Percentiles rank a stretch among this genome's conserved stretches.
phyloP scores from a whole-genome alignment of 352 stramenopile genomes.

The Pythium phragmiticola region DNA sequence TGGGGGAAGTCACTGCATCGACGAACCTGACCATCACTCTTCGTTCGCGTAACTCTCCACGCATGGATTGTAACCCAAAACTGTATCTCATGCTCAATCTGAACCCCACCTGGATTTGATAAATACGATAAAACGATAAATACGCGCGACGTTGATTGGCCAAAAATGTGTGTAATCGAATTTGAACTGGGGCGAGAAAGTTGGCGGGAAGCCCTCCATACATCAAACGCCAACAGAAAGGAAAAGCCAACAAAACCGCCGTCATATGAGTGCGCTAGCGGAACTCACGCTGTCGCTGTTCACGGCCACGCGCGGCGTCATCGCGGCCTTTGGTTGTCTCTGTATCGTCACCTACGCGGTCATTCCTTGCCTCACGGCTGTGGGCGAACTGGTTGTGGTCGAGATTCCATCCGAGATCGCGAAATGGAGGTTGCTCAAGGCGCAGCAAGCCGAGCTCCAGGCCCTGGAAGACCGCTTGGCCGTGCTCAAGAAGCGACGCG shows the following conservation, averaged over 20 bases:
- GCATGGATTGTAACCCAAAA: conserved; percentile 1
- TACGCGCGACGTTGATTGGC: conserved; percentile 9
- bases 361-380: conserved; percentile 4
- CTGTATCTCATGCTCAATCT: background rate
- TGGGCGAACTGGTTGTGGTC: conserved; percentile 10
- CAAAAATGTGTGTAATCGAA: conserved; percentile 1
- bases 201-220: conserved; percentile 8
- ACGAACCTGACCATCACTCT: conserved; percentile 2
- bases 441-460: conserved; percentile 19
- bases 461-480: conserved; percentile 11
- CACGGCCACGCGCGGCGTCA: conserved; percentile 18
- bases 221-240: background rate
- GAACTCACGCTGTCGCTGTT: conserved; percentile 22
- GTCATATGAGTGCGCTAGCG: conserved; percentile 6
- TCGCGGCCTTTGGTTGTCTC: conserved; percentile 22
- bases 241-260: background rate
- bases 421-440: conserved; percentile 14
- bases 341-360: conserved; percentile 20
- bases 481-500: conserved; percentile 14
- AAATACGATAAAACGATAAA: conserved; percentile 1
- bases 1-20: background rate
- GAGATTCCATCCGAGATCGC: conserved; percentile 10
- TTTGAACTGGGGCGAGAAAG: conserved; percentile 1
- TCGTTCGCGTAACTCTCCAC: background rate
- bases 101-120: conserved; percentile 1